These are phyloP conservation scores for Aspergillus brunneoviolaceus DNA, from an alignment of 2,329 filamentous ascomycete genomes.

Conservation along the genomic window DNA sequence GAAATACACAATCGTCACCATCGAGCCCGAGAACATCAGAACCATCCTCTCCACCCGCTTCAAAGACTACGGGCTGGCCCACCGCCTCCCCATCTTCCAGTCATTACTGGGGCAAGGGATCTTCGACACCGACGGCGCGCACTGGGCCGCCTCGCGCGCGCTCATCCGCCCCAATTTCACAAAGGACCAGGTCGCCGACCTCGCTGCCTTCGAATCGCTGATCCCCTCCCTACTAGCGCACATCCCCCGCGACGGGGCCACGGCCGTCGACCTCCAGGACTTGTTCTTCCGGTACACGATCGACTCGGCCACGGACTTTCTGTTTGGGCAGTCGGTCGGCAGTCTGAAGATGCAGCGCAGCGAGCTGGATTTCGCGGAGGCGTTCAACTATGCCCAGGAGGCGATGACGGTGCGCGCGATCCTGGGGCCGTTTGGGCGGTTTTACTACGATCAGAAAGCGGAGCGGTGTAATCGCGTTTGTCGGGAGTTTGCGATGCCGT, in stretches of 20 bases:
- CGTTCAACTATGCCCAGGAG: constrained; percentile 34
- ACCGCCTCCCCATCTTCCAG: background rate
- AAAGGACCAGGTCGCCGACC: background rate
- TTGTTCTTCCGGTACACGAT: constrained; percentile 31
- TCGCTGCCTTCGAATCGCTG: background rate
- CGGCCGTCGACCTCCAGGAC: constrained; percentile 4
- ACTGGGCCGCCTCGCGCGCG: constrained; percentile 1
- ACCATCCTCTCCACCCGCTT: background rate
- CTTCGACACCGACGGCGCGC: background rate
- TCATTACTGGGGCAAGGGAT: constrained; percentile 1
- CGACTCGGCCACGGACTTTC: constrained; percentile 66
- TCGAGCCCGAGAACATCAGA: constrained; percentile 1
- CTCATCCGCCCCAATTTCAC: constrained; percentile 4
- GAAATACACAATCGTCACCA: background rate
- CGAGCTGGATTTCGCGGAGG: constrained; percentile 31
- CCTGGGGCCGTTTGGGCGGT: constrained; percentile 24
- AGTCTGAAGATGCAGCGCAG: constrained; percentile 34
- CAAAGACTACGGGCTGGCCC: background rate
- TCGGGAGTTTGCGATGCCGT: constrained; percentile 5
- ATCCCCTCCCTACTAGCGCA: background rate
- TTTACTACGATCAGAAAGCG: constrained; percentile 15
- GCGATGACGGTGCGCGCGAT: constrained; percentile 30
- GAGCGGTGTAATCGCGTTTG: constrained; percentile 17
- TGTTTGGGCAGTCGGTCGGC: constrained; percentile 61
- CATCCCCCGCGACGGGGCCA: background rate